Evolutionary conservation across 179 eudicot genomes (phyloP), one percentile per base, ranked within the genome.

Genomic region (Nepenthes alata): DNA sequence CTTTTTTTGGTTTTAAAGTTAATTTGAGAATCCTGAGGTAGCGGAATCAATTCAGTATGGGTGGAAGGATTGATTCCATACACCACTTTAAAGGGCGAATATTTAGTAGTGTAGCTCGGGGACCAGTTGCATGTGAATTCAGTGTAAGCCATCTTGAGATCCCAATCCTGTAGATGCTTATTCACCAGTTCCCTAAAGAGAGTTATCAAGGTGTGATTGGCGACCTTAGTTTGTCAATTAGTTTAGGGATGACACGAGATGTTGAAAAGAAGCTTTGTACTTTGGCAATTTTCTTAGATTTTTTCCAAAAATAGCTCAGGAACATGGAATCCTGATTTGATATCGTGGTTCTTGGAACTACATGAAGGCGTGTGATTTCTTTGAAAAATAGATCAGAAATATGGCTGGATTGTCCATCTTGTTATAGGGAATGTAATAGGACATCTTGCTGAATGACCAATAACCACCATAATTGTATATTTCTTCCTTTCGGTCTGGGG

Each of bases 351-450:
- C 51, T 49, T 4, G 57, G 56, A n/a, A 62, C 47, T 2, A 45
- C 56, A 49, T 62, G 57, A 3, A 62, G 34, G 0, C 47, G 2
- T 1, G 51, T 16, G 12, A 37, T 12, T 5, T 50, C 47, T 5
- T 49, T 36, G n/a, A 62, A 62, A 12, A 8, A 51, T 3, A 62
- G 50, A 50, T 36, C 11, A 11, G 65, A 45, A 3, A 62, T 37
- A 12, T 49, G 56, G 65, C 4, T 1, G 57, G 47, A 51, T 62
- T 57, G 11, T 48, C 6, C 9, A 44, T 62, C 57, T 51, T 62
- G 34, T 11, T 4, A 37, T 34, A 49, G 1, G 55, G 0, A 35
- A 62, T 37, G 47, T 49, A 51, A 4, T 62, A 47, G 2, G 44
- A 57, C 65, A 50, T 51, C 39, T 62, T 62, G 10, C 11, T 12